Conservation (phyloP, 805 yeast genomes). For the Isabelozyma rhagii region DNA sequence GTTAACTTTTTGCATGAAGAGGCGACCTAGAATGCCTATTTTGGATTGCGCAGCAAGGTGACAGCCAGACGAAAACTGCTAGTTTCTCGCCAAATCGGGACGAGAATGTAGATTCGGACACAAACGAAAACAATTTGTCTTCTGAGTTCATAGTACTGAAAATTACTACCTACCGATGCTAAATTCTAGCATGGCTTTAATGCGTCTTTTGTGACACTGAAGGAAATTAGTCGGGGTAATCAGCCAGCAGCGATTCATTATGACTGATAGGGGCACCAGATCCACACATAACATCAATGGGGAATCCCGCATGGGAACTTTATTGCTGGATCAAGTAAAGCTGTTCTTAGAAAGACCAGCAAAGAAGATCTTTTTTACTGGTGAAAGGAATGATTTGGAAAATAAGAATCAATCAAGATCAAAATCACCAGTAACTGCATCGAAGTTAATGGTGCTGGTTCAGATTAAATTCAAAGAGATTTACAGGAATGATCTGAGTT, state of each 20-base stretch:
- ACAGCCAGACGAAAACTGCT: not conserved
- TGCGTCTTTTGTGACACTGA: not conserved
- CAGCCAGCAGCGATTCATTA: no score
- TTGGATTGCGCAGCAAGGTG: not conserved
- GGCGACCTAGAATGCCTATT: not conserved
- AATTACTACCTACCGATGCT: not conserved
- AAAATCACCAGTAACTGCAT: no score
- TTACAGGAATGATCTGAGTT: no score
- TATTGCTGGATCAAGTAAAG: not conserved
- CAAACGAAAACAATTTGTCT: not conserved
- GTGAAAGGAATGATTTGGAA: not conserved
- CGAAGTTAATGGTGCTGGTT: no score
- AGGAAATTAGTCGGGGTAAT: no score
- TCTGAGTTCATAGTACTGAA: not conserved
- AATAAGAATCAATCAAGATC: not conserved
- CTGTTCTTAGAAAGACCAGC: not conserved
- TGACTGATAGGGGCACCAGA: not conserved
- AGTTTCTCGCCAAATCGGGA: not conserved
- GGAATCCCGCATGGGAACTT: no score
- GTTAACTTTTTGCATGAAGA: not conserved
- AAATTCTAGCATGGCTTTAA: not conserved
- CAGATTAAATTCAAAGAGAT: no score
- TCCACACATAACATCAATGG: no score
- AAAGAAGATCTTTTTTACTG: not conserved
- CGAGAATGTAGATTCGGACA: not conserved